phyloP scores from a whole-genome alignment of 768 basidiomycete species.

The Termitomyces titanicus region DNA sequence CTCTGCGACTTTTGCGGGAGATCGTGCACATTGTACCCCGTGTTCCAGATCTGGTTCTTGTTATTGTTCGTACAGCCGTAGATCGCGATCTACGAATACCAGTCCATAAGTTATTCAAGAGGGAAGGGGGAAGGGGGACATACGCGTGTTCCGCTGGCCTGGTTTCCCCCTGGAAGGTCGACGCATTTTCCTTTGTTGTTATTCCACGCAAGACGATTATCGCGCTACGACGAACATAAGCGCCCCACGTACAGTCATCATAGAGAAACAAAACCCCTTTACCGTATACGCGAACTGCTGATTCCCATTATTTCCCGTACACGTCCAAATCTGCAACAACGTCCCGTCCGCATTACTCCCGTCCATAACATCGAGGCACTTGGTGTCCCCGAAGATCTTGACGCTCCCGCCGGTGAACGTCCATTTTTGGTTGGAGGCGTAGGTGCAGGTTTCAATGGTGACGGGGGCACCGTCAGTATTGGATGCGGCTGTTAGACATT shows the following conservation, averaged over 20 bases:
- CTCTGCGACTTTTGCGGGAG: constrained; percentile 50
- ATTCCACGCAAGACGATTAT: constrained; percentile 43
- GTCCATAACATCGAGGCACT: constrained; percentile 45
- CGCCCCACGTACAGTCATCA: too few species aligned
- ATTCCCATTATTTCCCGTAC: constrained; percentile 34
- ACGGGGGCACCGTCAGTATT: constrained; percentile 46
- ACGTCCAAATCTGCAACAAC: constrained; percentile 53
- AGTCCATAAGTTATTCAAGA: background rate
- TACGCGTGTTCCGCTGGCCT: constrained; percentile 39
- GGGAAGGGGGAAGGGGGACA: constrained; percentile 6
- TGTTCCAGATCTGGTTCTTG: constrained; percentile 52
- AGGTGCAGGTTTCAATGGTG: constrained; percentile 44
- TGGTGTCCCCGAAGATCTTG: constrained; percentile 40
- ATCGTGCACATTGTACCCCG: constrained; percentile 38
- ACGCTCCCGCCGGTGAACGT: constrained; percentile 39
- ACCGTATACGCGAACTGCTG: constrained; percentile 48
- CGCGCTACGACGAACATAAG: too few species aligned
- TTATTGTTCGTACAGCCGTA: constrained; percentile 39
- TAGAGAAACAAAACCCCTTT: constrained; percentile 2
- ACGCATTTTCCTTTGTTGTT: constrained; percentile 45
- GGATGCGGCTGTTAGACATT: constrained; percentile 49
- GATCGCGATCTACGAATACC: constrained; percentile 37
- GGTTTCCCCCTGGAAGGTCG: constrained; percentile 41
- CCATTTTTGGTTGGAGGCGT: constrained; percentile 45
- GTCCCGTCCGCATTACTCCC: constrained; percentile 40